Percentiles rank a stretch among this genome's conserved stretches.
These are phyloP conservation scores for Leccinum longicurvipes DNA, from an alignment of 768 basidiomycete species.

Conservation along the genomic window DNA sequence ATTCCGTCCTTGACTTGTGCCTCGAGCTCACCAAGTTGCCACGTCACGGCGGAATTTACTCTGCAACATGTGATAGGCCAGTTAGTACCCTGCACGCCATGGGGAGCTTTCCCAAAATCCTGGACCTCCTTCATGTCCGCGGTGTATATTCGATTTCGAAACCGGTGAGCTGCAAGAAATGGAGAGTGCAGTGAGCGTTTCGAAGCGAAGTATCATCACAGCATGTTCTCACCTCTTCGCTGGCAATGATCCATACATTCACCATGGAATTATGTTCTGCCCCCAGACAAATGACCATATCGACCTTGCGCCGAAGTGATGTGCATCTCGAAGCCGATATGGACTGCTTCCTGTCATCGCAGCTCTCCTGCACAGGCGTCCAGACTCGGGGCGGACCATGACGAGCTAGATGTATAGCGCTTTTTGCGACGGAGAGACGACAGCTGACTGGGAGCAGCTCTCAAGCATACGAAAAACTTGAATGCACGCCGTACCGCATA, in stretches of 20 bases:
- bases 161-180: slow-evolving; percentile 8
- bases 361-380: neutral
- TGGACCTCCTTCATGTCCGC: slow-evolving; percentile 22
- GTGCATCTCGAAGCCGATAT: slow-evolving; percentile 12
- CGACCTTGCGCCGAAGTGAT: slow-evolving; percentile 6
- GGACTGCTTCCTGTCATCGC: slow-evolving; percentile 10
- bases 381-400: slow-evolving; percentile 2
- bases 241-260: slow-evolving; percentile 11
- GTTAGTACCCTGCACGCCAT: neutral
- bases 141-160: slow-evolving; percentile 4
- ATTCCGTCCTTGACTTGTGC: neutral
- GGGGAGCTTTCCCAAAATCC: neutral
- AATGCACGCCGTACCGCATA: neutral
- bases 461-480: neutral
- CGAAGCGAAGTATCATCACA: neutral
- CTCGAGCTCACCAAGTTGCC: neutral
- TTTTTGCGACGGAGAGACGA: too few relatives aligned
- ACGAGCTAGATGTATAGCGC: slow-evolving; percentile 5
- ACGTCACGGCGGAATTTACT: slow-evolving; percentile 33
- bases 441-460: neutral
- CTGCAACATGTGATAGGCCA: neutral
- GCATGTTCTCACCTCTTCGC: slow-evolving; percentile 9
- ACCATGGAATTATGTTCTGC: slow-evolving; percentile 11
- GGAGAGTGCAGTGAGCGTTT: neutral
- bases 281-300: slow-evolving; percentile 13